These are phyloP conservation scores for Boletus eberwhitei DNA, from an alignment of 768 basidiomycete species.

Conservation along the genomic window DNA sequence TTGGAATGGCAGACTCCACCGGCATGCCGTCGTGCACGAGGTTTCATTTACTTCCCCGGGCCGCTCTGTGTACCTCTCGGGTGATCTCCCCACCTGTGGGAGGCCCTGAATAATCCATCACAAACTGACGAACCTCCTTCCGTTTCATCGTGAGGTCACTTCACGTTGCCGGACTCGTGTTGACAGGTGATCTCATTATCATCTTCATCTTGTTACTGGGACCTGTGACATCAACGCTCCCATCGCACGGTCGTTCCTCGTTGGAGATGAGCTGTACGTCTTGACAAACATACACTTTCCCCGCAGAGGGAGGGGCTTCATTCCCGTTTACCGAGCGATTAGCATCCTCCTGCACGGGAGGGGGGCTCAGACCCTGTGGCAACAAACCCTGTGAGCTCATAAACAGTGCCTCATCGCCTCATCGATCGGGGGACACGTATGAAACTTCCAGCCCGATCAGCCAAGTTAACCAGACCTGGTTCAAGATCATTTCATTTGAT, in stretches of 20 bases:
- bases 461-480: not conserved
- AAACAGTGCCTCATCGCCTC: conserved; percentile 2
- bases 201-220: not conserved
- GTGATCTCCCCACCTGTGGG: conserved; percentile 1
- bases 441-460: conserved; percentile 6
- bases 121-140: not conserved
- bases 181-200: not conserved
- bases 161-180: conserved; percentile 12
- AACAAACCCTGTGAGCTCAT: conserved; percentile 15
- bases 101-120: not conserved
- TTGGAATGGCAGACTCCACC: conserved; percentile 5
- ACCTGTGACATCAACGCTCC: conserved; percentile 17
- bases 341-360: not conserved
- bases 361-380: conserved; percentile 7
- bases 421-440: conserved; percentile 12
- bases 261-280: not conserved
- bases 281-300: conserved; percentile 1
- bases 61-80: conserved; percentile 15
- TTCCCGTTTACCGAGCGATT: conserved; percentile 13
- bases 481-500: conserved; percentile 5
- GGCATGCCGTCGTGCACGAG: conserved; percentile 20
- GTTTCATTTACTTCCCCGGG: conserved; percentile 19
- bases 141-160: conserved; percentile 10
- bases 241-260: not conserved
- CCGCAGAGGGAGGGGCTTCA: conserved; percentile 12